Evolutionary conservation across 2,329 filamentous ascomycete species (phyloP).

Genomic region (Trichoderma endophyticum): DNA sequence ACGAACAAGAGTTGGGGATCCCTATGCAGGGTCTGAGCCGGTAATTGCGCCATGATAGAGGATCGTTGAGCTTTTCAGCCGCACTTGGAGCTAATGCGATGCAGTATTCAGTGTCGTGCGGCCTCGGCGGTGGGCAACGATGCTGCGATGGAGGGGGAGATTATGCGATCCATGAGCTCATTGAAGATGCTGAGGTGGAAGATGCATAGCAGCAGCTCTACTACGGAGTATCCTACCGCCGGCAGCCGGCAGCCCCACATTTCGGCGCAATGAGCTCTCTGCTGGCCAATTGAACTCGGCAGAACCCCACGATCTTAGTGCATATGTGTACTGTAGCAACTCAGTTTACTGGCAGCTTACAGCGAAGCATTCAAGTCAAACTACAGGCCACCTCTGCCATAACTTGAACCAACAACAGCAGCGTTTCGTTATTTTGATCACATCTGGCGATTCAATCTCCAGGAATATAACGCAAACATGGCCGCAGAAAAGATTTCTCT

Average conservation of each 20-base stretch:
- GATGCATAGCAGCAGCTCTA: background rate
- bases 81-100: background rate
- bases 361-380: constrained; percentile 4
- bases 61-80: background rate
- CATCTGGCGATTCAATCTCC: background rate
- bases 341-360: background rate
- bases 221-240: constrained; percentile 18
- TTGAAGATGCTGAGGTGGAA: constrained; percentile 1
- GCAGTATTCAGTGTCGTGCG: background rate
- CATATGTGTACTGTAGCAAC: background rate
- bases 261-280: background rate
- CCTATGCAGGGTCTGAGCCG: constrained; percentile 93
- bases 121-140: background rate
- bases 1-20: constrained; percentile 96
- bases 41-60: constrained; percentile 82
- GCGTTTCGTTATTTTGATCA: background rate
- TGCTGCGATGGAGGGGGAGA: constrained; percentile 1
- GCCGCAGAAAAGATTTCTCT: constrained; percentile 58
- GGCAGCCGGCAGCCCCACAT: background rate
- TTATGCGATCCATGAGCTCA: background rate
- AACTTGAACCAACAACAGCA: background rate
- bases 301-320: constrained; percentile 7
- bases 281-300: background rate
- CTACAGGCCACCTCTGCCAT: constrained; percentile 23
- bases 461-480: constrained; percentile 28